Evolutionary conservation across 169 alveolate genomes (phyloP).

Genomic region (Plasmodium chabaudi): DNA sequence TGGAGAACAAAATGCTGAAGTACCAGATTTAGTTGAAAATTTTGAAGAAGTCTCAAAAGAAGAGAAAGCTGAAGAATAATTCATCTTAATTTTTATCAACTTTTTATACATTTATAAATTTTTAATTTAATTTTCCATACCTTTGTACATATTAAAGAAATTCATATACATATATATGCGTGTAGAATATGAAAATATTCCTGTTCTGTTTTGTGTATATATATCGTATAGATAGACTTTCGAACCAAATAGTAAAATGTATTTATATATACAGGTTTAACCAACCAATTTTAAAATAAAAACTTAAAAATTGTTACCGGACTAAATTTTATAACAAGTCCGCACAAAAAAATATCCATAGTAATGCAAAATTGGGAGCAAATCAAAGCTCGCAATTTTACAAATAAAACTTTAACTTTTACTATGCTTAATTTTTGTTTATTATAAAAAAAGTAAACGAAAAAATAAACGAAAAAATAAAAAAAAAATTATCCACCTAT

Average conservation of each 20-base stretch:
- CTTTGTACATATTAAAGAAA: not conserved
- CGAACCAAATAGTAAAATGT: too few species aligned
- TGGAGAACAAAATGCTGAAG: slow-evolving; percentile 40
- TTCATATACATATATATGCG: not conserved
- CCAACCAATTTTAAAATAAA: too few species aligned
- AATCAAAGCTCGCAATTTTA: too few species aligned
- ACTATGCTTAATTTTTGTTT: too few species aligned
- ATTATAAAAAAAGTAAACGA: not conserved
- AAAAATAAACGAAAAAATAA: not conserved
- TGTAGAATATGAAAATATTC: not conserved
- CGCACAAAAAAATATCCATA: too few species aligned
- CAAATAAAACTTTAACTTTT: too few species aligned
- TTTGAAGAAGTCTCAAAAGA: slow-evolving; percentile 82
- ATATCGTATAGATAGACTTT: too few species aligned
- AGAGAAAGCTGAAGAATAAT: not conserved
- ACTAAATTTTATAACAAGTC: too few species aligned
- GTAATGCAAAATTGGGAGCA: too few species aligned
- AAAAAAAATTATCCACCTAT: not conserved
- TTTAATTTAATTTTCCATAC: not conserved
- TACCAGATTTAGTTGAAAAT: slow-evolving; percentile 88
- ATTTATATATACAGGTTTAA: too few species aligned
- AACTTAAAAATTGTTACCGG: too few species aligned
- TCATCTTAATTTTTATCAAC: not conserved
- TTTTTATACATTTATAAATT: not conserved
- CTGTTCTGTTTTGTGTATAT: too few species aligned